Percentiles rank a stretch among this genome's conserved stretches.
Conservation (phyloP, 2,329 filamentous ascomycete species). For the Cadophora sp. region DNA sequence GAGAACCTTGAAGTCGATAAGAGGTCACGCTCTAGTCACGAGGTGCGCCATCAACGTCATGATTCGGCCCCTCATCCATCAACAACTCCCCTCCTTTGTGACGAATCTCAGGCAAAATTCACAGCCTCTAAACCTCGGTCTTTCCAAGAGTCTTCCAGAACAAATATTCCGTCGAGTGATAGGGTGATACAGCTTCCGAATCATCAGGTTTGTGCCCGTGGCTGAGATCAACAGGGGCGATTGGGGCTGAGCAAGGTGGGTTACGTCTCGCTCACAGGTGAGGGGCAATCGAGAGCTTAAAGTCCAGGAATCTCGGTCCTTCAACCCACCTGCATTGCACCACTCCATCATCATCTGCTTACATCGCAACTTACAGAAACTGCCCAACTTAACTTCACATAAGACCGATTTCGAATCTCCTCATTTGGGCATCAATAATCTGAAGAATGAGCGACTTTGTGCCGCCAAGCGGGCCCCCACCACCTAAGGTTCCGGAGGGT, state of each 20-base stretch:
- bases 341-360: slow-evolving; percentile 4
- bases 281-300: slow-evolving; percentile 25
- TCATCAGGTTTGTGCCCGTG: slow-evolving; percentile 21
- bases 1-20: too few species aligned
- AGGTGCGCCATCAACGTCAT: not conserved
- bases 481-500: slow-evolving; percentile 68
- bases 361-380: slow-evolving; percentile 14
- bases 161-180: slow-evolving; percentile 1
- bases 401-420: not conserved
- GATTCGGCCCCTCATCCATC: not conserved
- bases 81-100: not conserved
- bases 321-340: slow-evolving; percentile 4
- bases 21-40: slow-evolving; percentile 3
- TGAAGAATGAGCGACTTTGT: slow-evolving; percentile 41
- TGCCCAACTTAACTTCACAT: slow-evolving; percentile 7
- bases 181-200: slow-evolving; percentile 17
- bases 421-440: slow-evolving; percentile 8
- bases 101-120: slow-evolving; percentile 7
- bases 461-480: slow-evolving; percentile 51
- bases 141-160: slow-evolving; percentile 23
- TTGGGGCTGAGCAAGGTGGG: slow-evolving; percentile 16
- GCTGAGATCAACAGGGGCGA: slow-evolving; percentile 19
- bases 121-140: slow-evolving; percentile 8
- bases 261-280: slow-evolving; percentile 12
- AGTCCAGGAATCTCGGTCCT: slow-evolving; percentile 8